A percentile compares a stretch with the other conserved stretches of the same genome.
Conservation (phyloP, 306 rosid species). For the Cicer judaicum region DNA sequence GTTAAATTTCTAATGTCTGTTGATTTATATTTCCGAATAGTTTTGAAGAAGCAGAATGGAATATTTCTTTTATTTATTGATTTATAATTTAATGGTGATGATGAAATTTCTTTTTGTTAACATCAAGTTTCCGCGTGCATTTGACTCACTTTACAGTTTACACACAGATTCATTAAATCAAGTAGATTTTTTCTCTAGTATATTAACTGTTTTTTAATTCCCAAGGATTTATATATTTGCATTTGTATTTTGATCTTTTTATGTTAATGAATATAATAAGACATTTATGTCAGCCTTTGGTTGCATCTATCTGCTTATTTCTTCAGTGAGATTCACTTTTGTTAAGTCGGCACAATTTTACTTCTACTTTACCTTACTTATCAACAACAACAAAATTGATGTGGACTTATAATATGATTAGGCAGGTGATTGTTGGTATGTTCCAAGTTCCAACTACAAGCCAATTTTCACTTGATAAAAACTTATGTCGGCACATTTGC, state of each 20-base stretch:
- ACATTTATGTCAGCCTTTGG: background rate
- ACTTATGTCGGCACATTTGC: constrained; percentile 14
- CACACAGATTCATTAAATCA: background rate
- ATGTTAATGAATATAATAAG: background rate
- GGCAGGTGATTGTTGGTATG: constrained; percentile 6
- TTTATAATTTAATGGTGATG: constrained; percentile 19
- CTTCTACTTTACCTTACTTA: constrained; percentile 29
- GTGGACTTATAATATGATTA: background rate
- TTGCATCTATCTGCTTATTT: constrained; percentile 27
- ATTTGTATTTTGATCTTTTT: constrained; percentile 15
- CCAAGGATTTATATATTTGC: constrained; percentile 17
- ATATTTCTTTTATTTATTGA: constrained; percentile 13
- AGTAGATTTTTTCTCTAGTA: constrained; percentile 1
- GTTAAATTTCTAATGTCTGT: constrained; percentile 3
- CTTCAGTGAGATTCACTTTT: constrained; percentile 12
- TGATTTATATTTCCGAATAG: constrained; percentile 28
- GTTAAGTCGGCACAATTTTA: background rate
- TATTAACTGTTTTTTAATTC: constrained; percentile 26
- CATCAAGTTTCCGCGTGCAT: constrained; percentile 11
- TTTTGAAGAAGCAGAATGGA: constrained; percentile 32
- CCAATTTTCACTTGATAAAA: constrained; percentile 16
- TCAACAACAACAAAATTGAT: background rate
- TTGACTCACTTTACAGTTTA: constrained; percentile 5
- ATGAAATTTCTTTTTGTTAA: background rate
- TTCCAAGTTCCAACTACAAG: background rate